Conservation (phyloP, 2,329 filamentous ascomycete genomes). For the Alternaria novae-zelandiae region DNA sequence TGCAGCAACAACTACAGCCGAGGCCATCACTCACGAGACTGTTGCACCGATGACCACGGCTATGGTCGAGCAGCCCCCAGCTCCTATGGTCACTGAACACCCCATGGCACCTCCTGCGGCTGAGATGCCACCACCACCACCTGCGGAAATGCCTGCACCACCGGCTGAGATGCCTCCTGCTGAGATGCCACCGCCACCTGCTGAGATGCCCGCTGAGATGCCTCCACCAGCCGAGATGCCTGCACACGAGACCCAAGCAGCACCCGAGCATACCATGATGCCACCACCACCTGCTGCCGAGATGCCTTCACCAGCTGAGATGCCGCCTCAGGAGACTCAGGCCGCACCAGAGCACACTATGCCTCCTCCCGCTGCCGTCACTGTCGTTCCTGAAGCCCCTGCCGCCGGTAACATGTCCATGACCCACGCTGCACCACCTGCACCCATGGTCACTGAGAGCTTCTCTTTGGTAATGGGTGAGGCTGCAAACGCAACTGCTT, state of each 20-base stretch:
- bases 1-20: constrained; percentile 3
- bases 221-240: background rate
- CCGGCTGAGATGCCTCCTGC: background rate
- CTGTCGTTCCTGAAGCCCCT: background rate
- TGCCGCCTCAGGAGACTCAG: constrained; percentile 1
- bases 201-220: constrained; percentile 1
- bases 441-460: constrained; percentile 12
- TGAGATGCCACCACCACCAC: background rate
- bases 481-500: background rate
- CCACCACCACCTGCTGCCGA: background rate
- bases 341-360: constrained; percentile 2
- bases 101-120: background rate
- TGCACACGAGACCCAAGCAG: background rate
- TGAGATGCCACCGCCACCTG: background rate
- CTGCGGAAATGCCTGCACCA: background rate
- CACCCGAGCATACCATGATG: background rate
- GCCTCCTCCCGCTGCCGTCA: background rate
- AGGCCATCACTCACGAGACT: constrained; percentile 10
- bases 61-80: background rate
- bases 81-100: constrained; percentile 1
- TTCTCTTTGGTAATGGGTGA: constrained; percentile 13
- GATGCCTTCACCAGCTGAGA: background rate
- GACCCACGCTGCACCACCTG: constrained; percentile 6
- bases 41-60: constrained; percentile 1
- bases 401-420: background rate